Evolutionary conservation across 1,284 basidiomycete genomes (phyloP).

Genomic region (Veloboletus limbatus): DNA sequence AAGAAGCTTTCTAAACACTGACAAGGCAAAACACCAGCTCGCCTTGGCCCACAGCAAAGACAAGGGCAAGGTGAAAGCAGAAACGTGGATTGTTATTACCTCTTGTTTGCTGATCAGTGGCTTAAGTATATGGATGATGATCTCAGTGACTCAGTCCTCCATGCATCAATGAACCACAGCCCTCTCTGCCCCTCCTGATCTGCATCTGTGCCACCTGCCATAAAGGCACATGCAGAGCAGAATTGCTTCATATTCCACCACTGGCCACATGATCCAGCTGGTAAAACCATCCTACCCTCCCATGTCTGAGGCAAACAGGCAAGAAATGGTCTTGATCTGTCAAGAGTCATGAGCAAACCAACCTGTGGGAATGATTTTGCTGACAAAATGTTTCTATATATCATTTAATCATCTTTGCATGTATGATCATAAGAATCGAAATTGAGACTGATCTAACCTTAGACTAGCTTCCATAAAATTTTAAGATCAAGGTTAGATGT

Average conservation of each 20-base stretch:
- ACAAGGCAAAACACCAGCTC: conserved; percentile 15
- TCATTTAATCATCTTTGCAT: too few relatives aligned
- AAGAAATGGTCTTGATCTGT: conserved; percentile 33
- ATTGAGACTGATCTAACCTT: too few relatives aligned
- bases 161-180: neutral
- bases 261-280: conserved; percentile 27
- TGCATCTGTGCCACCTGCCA: conserved; percentile 7
- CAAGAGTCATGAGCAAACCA: too few relatives aligned
- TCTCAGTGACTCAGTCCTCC: conserved; percentile 1
- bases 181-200: neutral
- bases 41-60: too few relatives aligned
- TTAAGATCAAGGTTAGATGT: too few relatives aligned
- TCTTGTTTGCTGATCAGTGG: neutral
- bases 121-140: neutral
- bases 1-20: conserved; percentile 23
- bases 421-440: too few relatives aligned
- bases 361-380: too few relatives aligned
- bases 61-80: conserved; percentile 7
- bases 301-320: conserved; percentile 28
- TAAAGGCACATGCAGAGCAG: neutral
- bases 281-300: conserved; percentile 8
- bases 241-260: conserved; percentile 18
- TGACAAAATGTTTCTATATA: too few relatives aligned
- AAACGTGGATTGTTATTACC: neutral
- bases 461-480: too few relatives aligned